phyloP scores from a whole-genome alignment of 768 basidiomycete genomes.

The Suillus paluster region DNA sequence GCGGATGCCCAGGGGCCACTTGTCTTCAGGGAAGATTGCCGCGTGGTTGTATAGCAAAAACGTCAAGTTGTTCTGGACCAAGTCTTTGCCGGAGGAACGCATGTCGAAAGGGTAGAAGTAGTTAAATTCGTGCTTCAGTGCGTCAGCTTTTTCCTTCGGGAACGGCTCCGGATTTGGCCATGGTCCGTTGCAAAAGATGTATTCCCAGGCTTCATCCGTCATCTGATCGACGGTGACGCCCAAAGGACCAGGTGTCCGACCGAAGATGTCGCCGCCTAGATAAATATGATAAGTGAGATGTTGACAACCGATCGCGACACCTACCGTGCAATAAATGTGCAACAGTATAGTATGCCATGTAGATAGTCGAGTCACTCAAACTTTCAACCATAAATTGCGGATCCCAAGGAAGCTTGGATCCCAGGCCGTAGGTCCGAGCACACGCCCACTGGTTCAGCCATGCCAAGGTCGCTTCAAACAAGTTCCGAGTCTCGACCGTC shows the following conservation, averaged over 20 bases:
- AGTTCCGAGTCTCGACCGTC: conserved; percentile 85
- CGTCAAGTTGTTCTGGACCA: conserved; percentile 93
- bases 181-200: conserved; percentile 79
- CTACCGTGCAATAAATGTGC: conserved; percentile 87
- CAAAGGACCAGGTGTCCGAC: conserved; percentile 76
- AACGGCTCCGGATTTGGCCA: conserved; percentile 71
- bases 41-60: conserved; percentile 94
- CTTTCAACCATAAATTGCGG: conserved; percentile 95
- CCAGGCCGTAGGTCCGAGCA: conserved; percentile 95
- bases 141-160: conserved; percentile 76
- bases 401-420: conserved; percentile 98
- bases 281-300: background rate
- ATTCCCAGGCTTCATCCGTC: conserved; percentile 98
- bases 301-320: conserved; percentile 22
- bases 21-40: conserved; percentile 84
- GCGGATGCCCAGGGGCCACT: conserved; percentile 91
- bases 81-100: conserved; percentile 96
- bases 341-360: conserved; percentile 98
- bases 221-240: conserved; percentile 89
- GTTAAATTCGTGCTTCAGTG: conserved; percentile 86
- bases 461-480: conserved; percentile 86
- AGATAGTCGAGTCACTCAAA: conserved; percentile 95
- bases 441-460: conserved; percentile 99
- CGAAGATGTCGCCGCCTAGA: conserved; percentile 74
- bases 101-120: conserved; percentile 99